phyloP scores from a whole-genome alignment of 2,329 filamentous ascomycete genomes.

The Leptographium radiaticola region DNA sequence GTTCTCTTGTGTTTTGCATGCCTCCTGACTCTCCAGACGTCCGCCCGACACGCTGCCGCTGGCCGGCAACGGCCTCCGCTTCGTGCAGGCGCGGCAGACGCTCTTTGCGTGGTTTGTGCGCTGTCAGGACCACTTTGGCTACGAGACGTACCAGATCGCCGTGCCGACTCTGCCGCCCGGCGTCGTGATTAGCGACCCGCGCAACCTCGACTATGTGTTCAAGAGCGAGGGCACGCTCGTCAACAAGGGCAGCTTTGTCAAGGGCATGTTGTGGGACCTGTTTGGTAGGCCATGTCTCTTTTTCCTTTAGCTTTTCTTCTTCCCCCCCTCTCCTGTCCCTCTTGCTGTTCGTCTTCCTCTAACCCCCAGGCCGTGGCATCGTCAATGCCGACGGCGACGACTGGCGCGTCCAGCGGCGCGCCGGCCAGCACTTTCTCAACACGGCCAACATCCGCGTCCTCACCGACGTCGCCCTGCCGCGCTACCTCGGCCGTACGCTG shows the following conservation, averaged over 20 bases:
- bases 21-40: slow-evolving; percentile 19
- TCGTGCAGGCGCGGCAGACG: slow-evolving; percentile 44
- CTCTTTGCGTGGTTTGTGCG: slow-evolving; percentile 50
- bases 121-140: slow-evolving; percentile 41
- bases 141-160: slow-evolving; percentile 48
- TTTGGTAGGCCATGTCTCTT: slow-evolving; percentile 29
- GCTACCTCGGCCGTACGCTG: slow-evolving; percentile 33
- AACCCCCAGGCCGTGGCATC: slow-evolving; percentile 42
- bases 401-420: slow-evolving; percentile 50
- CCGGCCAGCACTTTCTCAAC: slow-evolving; percentile 46
- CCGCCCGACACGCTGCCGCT: slow-evolving; percentile 40
- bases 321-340: background rate
- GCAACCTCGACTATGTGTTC: slow-evolving; percentile 49
- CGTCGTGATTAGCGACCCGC: slow-evolving; percentile 49
- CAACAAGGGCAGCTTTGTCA: slow-evolving; percentile 50
- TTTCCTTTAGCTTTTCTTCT: background rate
- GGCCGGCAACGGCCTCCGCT: slow-evolving; percentile 47
- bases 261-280: slow-evolving; percentile 44
- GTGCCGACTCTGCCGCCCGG: slow-evolving; percentile 50
- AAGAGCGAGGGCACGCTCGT: slow-evolving; percentile 44
- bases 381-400: slow-evolving; percentile 53
- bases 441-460: slow-evolving; percentile 42
- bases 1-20: background rate
- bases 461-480: slow-evolving; percentile 43
- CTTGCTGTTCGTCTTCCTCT: background rate